Evolutionary conservation across 176 grass and related monocot species (phyloP).

Genomic region (Oryza meyeriana): DNA sequence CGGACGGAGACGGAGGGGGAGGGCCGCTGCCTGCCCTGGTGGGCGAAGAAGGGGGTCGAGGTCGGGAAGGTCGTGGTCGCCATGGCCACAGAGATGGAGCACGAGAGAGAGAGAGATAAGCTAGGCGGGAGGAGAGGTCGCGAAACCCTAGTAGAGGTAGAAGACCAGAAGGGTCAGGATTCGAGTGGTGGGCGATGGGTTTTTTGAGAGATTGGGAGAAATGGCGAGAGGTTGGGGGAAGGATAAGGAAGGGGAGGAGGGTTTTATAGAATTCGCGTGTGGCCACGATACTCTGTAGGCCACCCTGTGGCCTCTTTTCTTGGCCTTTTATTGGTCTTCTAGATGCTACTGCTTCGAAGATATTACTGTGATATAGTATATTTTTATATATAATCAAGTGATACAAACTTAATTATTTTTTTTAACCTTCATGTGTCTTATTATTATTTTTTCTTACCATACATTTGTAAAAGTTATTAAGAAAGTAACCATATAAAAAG

Average conservation of each 20-base stretch:
- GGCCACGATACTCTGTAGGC: constrained; percentile 9
- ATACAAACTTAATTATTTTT: too few relatives aligned
- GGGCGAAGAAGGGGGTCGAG: constrained; percentile 43
- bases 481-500: too few relatives aligned
- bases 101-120: neutral
- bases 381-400: too few relatives aligned
- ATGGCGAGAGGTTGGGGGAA: constrained; percentile 41
- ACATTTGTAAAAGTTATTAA: too few relatives aligned
- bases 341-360: too few relatives aligned
- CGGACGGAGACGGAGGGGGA: constrained; percentile 10
- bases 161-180: neutral
- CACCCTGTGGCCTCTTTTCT: constrained; percentile 8
- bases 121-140: neutral
- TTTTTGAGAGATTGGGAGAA: neutral
- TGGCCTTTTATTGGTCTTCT: neutral
- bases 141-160: constrained; percentile 28
- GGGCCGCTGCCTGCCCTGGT: constrained; percentile 7
- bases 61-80: constrained; percentile 35
- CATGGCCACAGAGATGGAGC: constrained; percentile 21
- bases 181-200: neutral
- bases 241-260: constrained; percentile 38
- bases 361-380: too few relatives aligned
- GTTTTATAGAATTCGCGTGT: constrained; percentile 25
- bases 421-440: too few relatives aligned
- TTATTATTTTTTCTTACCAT: too few relatives aligned